A percentile compares a stretch with the other conserved stretches of the same genome.
Conservation (phyloP, 768 basidiomycete species). For the Cubamyces lactineus region DNA sequence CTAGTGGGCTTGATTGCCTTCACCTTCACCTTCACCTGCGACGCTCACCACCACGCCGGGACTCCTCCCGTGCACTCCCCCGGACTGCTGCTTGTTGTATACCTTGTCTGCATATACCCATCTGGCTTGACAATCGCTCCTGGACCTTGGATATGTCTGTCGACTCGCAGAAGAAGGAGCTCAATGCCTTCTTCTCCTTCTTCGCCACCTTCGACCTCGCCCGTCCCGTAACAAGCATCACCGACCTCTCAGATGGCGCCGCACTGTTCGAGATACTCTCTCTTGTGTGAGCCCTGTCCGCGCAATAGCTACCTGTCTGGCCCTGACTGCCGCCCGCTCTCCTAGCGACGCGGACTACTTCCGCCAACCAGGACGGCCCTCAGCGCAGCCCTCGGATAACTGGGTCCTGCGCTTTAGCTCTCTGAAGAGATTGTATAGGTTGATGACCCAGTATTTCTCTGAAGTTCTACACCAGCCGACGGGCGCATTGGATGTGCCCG, state of each 20-base stretch:
- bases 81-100: slow-evolving; percentile 8
- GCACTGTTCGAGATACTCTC: slow-evolving; percentile 77
- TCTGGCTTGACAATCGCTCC: slow-evolving; percentile 6
- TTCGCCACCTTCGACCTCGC: slow-evolving; percentile 73
- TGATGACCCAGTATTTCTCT: slow-evolving; percentile 87
- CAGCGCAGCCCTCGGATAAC: slow-evolving; percentile 73
- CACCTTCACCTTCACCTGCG: not conserved
- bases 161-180: slow-evolving; percentile 58
- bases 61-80: not conserved
- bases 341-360: slow-evolving; percentile 82
- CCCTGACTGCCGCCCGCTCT: not conserved
- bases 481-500: slow-evolving; percentile 79
- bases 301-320: not conserved
- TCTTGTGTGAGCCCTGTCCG: slow-evolving; percentile 60
- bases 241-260: slow-evolving; percentile 81
- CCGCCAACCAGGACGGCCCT: slow-evolving; percentile 57
- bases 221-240: slow-evolving; percentile 59
- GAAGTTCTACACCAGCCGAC: slow-evolving; percentile 84
- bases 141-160: slow-evolving; percentile 27
- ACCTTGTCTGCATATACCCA: slow-evolving; percentile 24
- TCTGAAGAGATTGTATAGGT: slow-evolving; percentile 83
- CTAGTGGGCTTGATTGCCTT: not conserved
- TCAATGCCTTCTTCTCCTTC: slow-evolving; percentile 82
- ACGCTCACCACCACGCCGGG: slow-evolving; percentile 8
- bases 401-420: slow-evolving; percentile 88